Base-by-base conservation (phyloP, 23 red algal species). In the Gracilaria domingensis region DNA sequence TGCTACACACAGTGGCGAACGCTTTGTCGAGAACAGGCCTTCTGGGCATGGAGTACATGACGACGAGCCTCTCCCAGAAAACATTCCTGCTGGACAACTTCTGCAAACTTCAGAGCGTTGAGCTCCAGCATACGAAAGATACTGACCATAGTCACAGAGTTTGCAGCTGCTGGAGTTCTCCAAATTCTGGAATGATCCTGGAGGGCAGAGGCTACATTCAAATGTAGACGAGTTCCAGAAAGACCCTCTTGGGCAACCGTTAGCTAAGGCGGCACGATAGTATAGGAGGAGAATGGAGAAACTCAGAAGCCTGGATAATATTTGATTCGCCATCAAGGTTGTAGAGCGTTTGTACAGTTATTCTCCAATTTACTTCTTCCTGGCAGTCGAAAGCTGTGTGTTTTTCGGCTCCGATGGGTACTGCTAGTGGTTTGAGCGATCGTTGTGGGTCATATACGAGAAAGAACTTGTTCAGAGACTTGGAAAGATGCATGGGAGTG, bases 181-280 rank as follows among this genome's bases (percentile, higher is more conserved):
- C 1, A 35, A 35, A 73, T 16, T 5, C 28, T 73, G 67, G 35
- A 44, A 73, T 9, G 35, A 40, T 44, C 67, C 67, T 23, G 67
- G 67, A 37, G 35, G 35, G 20, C 67, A 73, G 14, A 44, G 67
- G 67, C 36, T 44, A 18, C 67, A 73, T 73, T 73, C 1, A 39
- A 35, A 73, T 5, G 67, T n/a, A 17, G 16, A 2, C 9, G 67
- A 23, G 16, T 37, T 21, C 38, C 67, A 44, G 28, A 73, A 73
- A 23, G 67, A 73, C n/a, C 67, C 67, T 73, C 67, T 73, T 3
- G 67, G 67, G 24, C 67, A 73, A n/a, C n/a, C n/a, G n/a, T n/a
- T n/a, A n/a, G n/a, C n/a, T n/a, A n/a, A n/a, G n/a, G n/a, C n/a
- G n/a, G n/a, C n/a, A n/a, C n/a, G n/a, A n/a, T n/a, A n/a, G n/a